Evolutionary conservation across 2,329 filamentous ascomycete genomes (phyloP).

Genomic region (Elsinoe necatrix): DNA sequence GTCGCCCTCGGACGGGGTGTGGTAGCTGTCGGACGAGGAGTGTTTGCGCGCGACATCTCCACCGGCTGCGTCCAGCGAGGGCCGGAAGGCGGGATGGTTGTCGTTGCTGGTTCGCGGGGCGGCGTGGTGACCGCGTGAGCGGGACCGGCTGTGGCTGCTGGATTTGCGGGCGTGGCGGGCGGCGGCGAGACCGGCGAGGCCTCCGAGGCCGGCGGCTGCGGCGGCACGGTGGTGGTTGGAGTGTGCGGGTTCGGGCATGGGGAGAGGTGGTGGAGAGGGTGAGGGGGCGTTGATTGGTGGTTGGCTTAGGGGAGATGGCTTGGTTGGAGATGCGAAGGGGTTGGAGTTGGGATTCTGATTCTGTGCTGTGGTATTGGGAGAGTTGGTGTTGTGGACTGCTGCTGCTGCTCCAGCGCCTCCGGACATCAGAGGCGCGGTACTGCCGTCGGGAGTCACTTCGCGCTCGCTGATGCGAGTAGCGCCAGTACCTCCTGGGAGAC

Average conservation of each 20-base stretch:
- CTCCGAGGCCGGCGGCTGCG: constrained; percentile 7
- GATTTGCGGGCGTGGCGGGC: constrained; percentile 11
- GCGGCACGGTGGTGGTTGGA: neutral
- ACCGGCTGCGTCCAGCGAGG: neutral
- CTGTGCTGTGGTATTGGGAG: too few relatives aligned
- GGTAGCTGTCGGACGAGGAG: constrained; percentile 3
- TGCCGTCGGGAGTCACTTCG: neutral
- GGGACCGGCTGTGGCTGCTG: neutral
- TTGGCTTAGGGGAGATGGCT: neutral
- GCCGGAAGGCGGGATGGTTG: neutral
- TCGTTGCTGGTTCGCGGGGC: neutral
- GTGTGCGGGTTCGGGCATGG: neutral
- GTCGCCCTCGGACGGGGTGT: constrained; percentile 1
- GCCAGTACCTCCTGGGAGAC: constrained; percentile 4
- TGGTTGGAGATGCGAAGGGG: neutral
- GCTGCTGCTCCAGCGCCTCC: neutral
- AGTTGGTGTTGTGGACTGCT: neutral
- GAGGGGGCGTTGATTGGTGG: constrained; percentile 4
- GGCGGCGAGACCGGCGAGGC: constrained; percentile 5
- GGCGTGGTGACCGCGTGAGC: neutral
- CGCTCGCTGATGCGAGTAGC: constrained; percentile 1
- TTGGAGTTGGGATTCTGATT: neutral
- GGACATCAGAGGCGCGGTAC: neutral
- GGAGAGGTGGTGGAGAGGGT: neutral
- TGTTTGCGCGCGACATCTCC: neutral